Base-by-base conservation (phyloP, 1,284 basidiomycete species). In the Schizophyllum amplum region DNA sequence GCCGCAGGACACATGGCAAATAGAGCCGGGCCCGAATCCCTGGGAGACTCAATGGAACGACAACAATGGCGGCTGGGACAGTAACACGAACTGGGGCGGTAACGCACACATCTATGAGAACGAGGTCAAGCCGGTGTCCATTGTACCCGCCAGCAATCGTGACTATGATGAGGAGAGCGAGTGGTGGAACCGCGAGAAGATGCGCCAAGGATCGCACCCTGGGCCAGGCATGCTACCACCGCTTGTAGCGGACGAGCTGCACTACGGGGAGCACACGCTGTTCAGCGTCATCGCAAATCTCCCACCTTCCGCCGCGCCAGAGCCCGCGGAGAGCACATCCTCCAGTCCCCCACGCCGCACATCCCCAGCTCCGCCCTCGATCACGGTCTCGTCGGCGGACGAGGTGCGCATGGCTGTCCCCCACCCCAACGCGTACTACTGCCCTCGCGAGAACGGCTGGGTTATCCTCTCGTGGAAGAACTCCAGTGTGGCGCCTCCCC, bases 351-450 rank as follows among this genome's bases (percentile, higher is more conserved):
- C 65, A n/a, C 65, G 60, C 54, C 61, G 55, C 59, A 49, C 62
- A 25, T 54, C 60, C 13, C 42, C 66, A 48, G 25, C 66, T 21
- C 65, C 70, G 62, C 57, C 67, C 57, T 57, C 69, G 61, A 63
- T 68, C 3, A 61, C 70, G n/a, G 71, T 72, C 9, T 82, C 83
- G 0, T 72, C 76, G 6, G 69, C 75, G 51, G 80, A 83, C 26
- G 87, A 90, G 62, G 72, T 87, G 3, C 79, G 77, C 5, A 80
- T 77, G 15, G 79, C 88, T 21, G 76, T 88, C 42, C 90, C 89
- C 9, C 88, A 92, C 66, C 84, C 89, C 1, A 80, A 87, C 62
- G 87, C 87, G 15, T 88, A 88, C 65, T 92, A 87, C 65, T 91
- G 89, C 66, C 80, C 82, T 22, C 82, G 81, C 65, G 85, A 91